Conservation (phyloP, 306 rosid genomes). For the Gastrolobium villosum region DNA sequence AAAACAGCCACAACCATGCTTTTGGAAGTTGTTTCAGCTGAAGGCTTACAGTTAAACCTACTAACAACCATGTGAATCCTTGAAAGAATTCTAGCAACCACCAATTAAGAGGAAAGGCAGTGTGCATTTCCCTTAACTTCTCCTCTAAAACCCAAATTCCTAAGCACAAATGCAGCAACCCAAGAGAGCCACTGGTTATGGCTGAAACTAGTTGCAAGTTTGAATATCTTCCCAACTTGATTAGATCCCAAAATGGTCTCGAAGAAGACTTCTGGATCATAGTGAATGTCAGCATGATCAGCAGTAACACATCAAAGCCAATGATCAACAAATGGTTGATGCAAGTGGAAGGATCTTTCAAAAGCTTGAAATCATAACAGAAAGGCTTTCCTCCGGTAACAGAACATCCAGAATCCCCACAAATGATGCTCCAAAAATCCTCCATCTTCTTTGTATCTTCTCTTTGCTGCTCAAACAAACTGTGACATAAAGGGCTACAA, state of each 20-base stretch:
- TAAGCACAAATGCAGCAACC: constrained; percentile 53
- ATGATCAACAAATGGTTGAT: no score
- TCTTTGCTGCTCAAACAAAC: constrained; percentile 24
- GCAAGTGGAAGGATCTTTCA: constrained; percentile 60
- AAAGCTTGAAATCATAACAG: constrained; percentile 39
- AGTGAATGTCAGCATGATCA: constrained; percentile 52
- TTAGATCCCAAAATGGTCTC: constrained; percentile 40
- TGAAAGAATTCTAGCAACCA: constrained; percentile 56
- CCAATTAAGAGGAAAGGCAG: constrained; percentile 56
- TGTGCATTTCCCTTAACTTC: constrained; percentile 48
- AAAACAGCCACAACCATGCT: constrained; percentile 47
- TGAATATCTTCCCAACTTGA: constrained; percentile 38
- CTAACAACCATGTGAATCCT: constrained; percentile 58
- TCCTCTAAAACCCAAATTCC: constrained; percentile 66
- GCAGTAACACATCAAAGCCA: constrained; percentile 10
- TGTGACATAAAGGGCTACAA: constrained; percentile 27
- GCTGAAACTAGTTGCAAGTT: constrained; percentile 53
- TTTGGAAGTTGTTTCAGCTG: constrained; percentile 51
- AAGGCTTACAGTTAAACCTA: constrained; percentile 55
- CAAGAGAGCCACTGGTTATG: constrained; percentile 55
- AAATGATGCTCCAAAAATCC: constrained; percentile 53
- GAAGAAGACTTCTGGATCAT: constrained; percentile 48
- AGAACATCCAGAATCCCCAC: constrained; percentile 58
- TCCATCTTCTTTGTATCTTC: constrained; percentile 47
- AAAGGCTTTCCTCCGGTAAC: constrained; percentile 38